These are phyloP conservation scores for Fusarium avenaceum DNA, from an alignment of 2,329 filamentous ascomycete species.

Conservation along the genomic window DNA sequence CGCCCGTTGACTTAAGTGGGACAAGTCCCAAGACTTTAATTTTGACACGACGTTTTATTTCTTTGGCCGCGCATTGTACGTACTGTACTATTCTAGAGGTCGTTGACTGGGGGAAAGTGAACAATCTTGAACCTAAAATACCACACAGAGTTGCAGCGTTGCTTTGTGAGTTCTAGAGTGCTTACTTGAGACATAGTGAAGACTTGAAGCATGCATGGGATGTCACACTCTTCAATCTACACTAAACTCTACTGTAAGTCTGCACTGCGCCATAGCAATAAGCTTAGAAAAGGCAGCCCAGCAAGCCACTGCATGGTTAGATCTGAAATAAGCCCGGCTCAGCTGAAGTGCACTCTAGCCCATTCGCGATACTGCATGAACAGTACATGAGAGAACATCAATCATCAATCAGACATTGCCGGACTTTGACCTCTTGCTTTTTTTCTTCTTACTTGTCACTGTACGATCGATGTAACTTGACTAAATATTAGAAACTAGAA, in stretches of 20 bases:
- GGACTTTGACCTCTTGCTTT: background rate
- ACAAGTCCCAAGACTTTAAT: slow-evolving; percentile 27
- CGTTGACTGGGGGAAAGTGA: slow-evolving; percentile 36
- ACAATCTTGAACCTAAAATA: slow-evolving; percentile 30
- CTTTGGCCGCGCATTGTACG: background rate
- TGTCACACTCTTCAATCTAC: slow-evolving; percentile 27
- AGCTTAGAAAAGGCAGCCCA: slow-evolving; percentile 4
- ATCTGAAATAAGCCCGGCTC: slow-evolving; percentile 12
- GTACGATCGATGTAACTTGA: slow-evolving; percentile 19
- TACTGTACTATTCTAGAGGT: background rate
- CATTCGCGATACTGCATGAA: background rate
- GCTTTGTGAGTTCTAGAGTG: background rate
- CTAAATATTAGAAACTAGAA: background rate
- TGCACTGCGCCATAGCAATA: background rate
- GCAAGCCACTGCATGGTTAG: slow-evolving; percentile 25
- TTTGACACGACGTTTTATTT: slow-evolving; percentile 10
- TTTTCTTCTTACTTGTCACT: background rate
- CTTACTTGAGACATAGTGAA: background rate
- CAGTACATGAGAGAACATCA: background rate
- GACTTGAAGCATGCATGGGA: background rate
- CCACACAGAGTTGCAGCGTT: slow-evolving; percentile 13
- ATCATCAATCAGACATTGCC: slow-evolving; percentile 18
- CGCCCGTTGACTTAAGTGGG: slow-evolving; percentile 32
- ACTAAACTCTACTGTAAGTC: slow-evolving; percentile 20
- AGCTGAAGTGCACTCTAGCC: slow-evolving; percentile 17